Percentiles rank a stretch among this genome's conserved stretches.
phyloP scores from a whole-genome alignment of 176 grass and related monocot genomes.

The Stipa capillata region DNA sequence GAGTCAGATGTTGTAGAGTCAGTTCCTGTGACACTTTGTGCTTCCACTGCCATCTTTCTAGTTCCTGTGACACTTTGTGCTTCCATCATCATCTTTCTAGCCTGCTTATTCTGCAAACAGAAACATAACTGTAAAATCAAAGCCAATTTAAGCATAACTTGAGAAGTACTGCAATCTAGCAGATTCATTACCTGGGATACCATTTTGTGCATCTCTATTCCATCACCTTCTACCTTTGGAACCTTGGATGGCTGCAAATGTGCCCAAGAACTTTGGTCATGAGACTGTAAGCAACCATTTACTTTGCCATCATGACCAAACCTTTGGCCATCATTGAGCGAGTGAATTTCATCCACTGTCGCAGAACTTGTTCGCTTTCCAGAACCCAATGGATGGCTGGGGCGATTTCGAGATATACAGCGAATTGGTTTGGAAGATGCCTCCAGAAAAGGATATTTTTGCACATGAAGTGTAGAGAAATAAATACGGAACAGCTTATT shows the following conservation, averaged over 20 bases:
- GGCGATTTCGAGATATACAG: conserved; percentile 86
- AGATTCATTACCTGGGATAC: conserved; percentile 27
- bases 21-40: conserved; percentile 37
- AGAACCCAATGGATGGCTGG: conserved; percentile 16
- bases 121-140: background rate
- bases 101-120: conserved; percentile 25
- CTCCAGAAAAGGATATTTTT: conserved; percentile 84
- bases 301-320: conserved; percentile 27
- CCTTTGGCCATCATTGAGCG: conserved; percentile 22
- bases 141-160: conserved; percentile 9
- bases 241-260: conserved; percentile 29
- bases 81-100: conserved; percentile 29
- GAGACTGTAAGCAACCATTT: conserved; percentile 19
- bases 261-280: conserved; percentile 24
- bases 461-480: conserved; percentile 45
- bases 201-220: conserved; percentile 24
- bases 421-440: conserved; percentile 74
- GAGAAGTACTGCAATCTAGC: background rate
- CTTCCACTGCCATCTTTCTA: conserved; percentile 30
- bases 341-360: conserved; percentile 30
- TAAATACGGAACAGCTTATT: conserved; percentile 87
- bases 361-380: conserved; percentile 40
- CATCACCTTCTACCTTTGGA: conserved; percentile 34
- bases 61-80: conserved; percentile 36
- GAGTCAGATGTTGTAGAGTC: conserved; percentile 54